A percentile compares a stretch with the other conserved stretches of the same genome.
phyloP scores from a whole-genome alignment of 371 early-diverging fungal genomes.

The Mortierella polycephala region DNA sequence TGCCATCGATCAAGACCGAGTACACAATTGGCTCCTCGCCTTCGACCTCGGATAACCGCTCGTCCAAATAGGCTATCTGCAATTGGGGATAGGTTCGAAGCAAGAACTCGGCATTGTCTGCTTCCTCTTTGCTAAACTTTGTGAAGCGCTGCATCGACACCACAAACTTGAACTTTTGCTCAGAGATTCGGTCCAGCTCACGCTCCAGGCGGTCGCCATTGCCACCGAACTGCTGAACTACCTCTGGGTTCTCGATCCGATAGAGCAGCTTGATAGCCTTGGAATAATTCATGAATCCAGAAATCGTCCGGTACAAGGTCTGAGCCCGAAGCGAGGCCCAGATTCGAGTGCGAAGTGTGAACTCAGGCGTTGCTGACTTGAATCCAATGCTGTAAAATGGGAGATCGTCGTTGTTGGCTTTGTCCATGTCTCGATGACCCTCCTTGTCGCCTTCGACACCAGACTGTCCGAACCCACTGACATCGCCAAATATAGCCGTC shows the following conservation, averaged over 20 bases:
- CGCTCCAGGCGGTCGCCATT: slow-evolving; percentile 70
- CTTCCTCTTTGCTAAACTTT: slow-evolving; percentile 77
- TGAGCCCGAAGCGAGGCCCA: slow-evolving; percentile 93
- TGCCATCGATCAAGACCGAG: slow-evolving; percentile 81
- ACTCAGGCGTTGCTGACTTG: slow-evolving; percentile 82
- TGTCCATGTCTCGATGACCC: slow-evolving; percentile 57
- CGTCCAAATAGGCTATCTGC: slow-evolving; percentile 85
- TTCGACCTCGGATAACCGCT: slow-evolving; percentile 60
- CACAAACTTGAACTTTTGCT: slow-evolving; percentile 84
- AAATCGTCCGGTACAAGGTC: slow-evolving; percentile 87
- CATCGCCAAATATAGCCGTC: slow-evolving; percentile 43
- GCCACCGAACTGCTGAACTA: slow-evolving; percentile 67
- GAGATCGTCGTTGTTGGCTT: slow-evolving; percentile 75
- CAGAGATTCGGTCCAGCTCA: slow-evolving; percentile 73
- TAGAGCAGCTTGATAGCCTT: slow-evolving; percentile 84
- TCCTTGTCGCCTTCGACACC: slow-evolving; percentile 38
- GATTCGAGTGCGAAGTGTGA: slow-evolving; percentile 84
- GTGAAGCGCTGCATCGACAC: slow-evolving; percentile 91
- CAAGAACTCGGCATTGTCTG: slow-evolving; percentile 81
- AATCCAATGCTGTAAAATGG: slow-evolving; percentile 86
- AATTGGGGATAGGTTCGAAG: slow-evolving; percentile 80
- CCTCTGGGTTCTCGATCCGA: slow-evolving; percentile 84
- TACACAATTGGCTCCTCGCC: slow-evolving; percentile 69
- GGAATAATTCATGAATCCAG: slow-evolving; percentile 90
- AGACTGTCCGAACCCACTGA: slow-evolving; percentile 10